Evolutionary conservation across 805 yeast species (phyloP).

Genomic region (Pichia exigua): DNA sequence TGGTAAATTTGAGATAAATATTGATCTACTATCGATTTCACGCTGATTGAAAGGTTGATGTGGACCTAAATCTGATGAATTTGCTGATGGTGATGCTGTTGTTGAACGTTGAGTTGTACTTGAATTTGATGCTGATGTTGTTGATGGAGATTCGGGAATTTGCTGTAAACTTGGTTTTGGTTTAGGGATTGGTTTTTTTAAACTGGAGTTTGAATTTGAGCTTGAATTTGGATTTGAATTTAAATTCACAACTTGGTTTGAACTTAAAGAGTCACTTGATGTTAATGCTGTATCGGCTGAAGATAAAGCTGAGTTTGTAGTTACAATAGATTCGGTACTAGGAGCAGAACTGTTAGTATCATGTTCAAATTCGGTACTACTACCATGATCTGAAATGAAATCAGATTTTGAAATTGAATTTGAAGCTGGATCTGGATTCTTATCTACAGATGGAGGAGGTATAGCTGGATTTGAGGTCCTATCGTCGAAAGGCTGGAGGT

Average conservation of each 20-base stretch:
- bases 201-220: not conserved
- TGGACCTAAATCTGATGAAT: conserved; percentile 18
- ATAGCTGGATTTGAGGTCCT: not conserved
- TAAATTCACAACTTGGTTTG: not conserved
- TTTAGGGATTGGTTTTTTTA: not conserved
- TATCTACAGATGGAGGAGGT: not conserved
- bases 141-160: not conserved
- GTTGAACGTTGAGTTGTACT: no score
- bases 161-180: not conserved
- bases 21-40: conserved; percentile 68
- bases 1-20: conserved; percentile 82
- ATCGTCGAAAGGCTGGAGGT: not conserved
- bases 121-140: not conserved
- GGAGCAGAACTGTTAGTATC: not conserved
- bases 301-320: not conserved
- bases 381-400: not conserved
- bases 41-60: conserved; percentile 28
- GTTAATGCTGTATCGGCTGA: not conserved
- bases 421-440: not conserved
- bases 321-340: not conserved
- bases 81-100: not conserved
- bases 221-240: not conserved
- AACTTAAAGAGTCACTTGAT: not conserved
- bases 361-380: not conserved
- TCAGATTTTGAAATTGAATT: not conserved